Percentiles rank a stretch among this genome's conserved stretches.
Conservation (phyloP, 1,139 yeast genomes). For the Lodderomyces orthopsilosis region DNA sequence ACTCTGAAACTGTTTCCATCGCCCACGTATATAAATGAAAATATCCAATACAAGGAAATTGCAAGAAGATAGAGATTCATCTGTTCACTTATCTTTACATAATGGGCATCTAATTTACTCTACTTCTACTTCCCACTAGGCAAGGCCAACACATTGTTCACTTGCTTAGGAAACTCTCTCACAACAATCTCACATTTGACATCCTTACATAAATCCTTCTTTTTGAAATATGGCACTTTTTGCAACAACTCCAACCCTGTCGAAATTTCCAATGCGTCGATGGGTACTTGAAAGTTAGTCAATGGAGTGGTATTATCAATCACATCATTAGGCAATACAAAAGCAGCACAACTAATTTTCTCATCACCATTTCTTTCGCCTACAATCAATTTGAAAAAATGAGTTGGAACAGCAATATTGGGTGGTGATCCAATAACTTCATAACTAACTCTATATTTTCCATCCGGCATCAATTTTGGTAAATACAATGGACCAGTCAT, state of each 20-base stretch:
- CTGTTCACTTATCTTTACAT: neutral
- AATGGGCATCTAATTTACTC: neutral
- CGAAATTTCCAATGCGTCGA: conserved; percentile 83
- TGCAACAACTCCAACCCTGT: conserved; percentile 81
- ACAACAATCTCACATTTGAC: conserved; percentile 77
- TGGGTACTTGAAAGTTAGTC: conserved; percentile 77
- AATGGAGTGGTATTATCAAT: conserved; percentile 72
- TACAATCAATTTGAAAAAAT: conserved; percentile 84
- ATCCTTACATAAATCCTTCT: conserved; percentile 73
- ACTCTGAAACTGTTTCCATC: too few relatives aligned
- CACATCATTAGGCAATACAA: conserved; percentile 82
- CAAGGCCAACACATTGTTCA: conserved; percentile 23
- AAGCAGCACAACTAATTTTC: conserved; percentile 78
- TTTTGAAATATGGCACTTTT: conserved; percentile 58
- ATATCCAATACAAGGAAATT: neutral
- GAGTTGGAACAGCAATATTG: conserved; percentile 94
- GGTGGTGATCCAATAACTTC: conserved; percentile 98
- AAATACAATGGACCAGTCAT: conserved; percentile 93
- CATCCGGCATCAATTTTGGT: conserved; percentile 66
- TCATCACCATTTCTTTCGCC: conserved; percentile 61
- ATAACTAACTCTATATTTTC: conserved; percentile 74
- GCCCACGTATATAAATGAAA: too few relatives aligned
- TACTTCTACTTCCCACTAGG: conserved; percentile 14
- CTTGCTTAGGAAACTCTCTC: conserved; percentile 70
- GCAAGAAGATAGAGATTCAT: neutral